A percentile compares a stretch with the other conserved stretches of the same genome.
These are phyloP conservation scores for Termitomyces sp. DNA, from an alignment of 768 basidiomycete genomes.

Conservation along the genomic window DNA sequence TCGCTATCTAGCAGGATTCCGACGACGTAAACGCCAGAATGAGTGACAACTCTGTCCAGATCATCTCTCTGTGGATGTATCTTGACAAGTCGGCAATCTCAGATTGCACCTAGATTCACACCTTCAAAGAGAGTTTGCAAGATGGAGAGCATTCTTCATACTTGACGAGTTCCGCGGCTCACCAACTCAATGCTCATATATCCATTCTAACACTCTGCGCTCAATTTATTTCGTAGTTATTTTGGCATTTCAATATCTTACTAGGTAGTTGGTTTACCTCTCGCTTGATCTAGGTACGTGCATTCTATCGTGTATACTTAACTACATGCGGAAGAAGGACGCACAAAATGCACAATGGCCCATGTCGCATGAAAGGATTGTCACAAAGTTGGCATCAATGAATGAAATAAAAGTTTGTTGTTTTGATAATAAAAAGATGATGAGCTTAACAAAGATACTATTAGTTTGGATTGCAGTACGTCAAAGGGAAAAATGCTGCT, in stretches of 20 bases:
- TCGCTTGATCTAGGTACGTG: too few relatives aligned
- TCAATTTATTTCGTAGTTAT: background rate
- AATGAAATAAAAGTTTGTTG: background rate
- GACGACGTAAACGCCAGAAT: background rate
- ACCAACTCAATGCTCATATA: background rate
- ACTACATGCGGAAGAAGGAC: background rate
- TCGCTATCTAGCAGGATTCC: background rate
- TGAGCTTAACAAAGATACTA: background rate
- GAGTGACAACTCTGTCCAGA: background rate
- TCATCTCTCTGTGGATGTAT: background rate
- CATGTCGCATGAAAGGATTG: background rate
- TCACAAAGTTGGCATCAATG: too few relatives aligned
- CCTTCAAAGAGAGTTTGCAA: too few relatives aligned
- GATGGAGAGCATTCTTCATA: too few relatives aligned
- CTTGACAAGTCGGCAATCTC: background rate
- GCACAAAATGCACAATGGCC: background rate
- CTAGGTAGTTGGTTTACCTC: background rate
- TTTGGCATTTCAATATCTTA: background rate
- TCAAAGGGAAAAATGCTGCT: background rate
- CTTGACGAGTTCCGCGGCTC: background rate
- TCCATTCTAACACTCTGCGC: background rate
- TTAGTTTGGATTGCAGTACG: conserved; percentile 13
- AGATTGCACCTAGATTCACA: background rate
- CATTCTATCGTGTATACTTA: too few relatives aligned
- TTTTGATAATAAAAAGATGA: background rate